Base-by-base conservation (phyloP, 2,329 filamentous ascomycete species). In the Calycina marina region DNA sequence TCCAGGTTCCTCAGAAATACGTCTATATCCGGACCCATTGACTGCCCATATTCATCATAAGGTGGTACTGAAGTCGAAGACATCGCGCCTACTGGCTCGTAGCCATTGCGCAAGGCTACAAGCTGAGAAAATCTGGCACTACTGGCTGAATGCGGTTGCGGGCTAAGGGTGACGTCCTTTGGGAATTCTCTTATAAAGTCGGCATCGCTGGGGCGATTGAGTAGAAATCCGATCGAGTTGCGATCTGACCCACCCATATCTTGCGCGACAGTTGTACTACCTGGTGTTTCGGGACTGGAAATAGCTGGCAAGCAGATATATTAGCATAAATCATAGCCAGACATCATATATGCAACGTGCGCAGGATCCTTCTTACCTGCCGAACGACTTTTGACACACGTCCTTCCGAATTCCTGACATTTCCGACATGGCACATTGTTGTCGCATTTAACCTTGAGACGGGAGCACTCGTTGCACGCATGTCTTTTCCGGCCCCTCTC, bases 361-460 rank as follows among this genome's bases (percentile, higher is more conserved):
- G n/a, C n/a, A n/a, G n/a, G n/a, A n/a, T n/a, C n/a, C n/a, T n/a
- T n/a, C n/a, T 25, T 22, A 48, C 47, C 41, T 33, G 37, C 20
- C 28, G 40, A 17, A 22, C 48, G 34, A 18, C 36, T 47, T 37
- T 48, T 52, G 22, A 50, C 42, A 37, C 50, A 51, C 13, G 30
- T 40, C 27, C 50, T 40, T 12, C 48, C 49, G 40, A 51, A 51
- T 18, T 53, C 50, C 13, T 37, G 42, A 31, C 50, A 53, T 35
- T 53, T 53, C 17, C 41, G 40, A 34, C 50, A 53, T 1, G 50
- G 50, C 6, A 46, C 40, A 31, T 48, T 41, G 29, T 46, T 50
- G 36, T 53, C 50, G 36, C 50, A 53, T 37, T 53, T 53, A 34
- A 53, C 44, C 34, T 53, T 53, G 17, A 53, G 33, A 28, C 50